Percentiles rank a stretch among this genome's conserved stretches.
phyloP scores from a whole-genome alignment of 225 moss, liverwort and hornwort genomes.

The Marchantia polymorpha region DNA sequence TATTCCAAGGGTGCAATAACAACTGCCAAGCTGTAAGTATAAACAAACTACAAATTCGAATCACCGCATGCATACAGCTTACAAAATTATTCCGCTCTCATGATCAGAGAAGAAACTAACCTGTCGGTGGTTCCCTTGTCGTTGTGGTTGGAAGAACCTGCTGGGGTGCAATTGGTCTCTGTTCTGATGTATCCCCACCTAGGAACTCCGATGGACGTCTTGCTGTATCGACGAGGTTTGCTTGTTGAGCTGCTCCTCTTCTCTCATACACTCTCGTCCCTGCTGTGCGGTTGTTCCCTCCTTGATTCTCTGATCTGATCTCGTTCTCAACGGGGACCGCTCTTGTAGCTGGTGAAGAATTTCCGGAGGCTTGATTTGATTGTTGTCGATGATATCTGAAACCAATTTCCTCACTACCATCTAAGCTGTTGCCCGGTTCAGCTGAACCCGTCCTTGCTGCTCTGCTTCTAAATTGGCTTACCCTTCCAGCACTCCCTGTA shows the following conservation, averaged over 20 bases:
- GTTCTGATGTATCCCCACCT: background rate
- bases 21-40: background rate
- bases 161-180: slow-evolving; percentile 12
- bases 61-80: background rate
- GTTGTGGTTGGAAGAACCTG: slow-evolving; percentile 11
- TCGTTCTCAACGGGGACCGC: slow-evolving; percentile 11
- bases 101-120: slow-evolving; percentile 20
- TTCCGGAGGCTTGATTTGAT: slow-evolving; percentile 24
- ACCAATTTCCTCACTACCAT: slow-evolving; percentile 42
- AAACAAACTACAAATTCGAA: background rate
- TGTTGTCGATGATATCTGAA: slow-evolving; percentile 35
- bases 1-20: background rate
- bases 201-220: background rate
- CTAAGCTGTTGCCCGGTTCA: slow-evolving; percentile 29
- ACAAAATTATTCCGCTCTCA: background rate
- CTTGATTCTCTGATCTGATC: background rate
- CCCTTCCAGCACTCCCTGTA: slow-evolving; percentile 43
- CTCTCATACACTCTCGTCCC: background rate
- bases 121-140: slow-evolving; percentile 17
- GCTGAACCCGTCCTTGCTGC: slow-evolving; percentile 17
- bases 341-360: slow-evolving; percentile 23
- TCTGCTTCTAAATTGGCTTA: slow-evolving; percentile 22
- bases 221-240: background rate
- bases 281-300: background rate
- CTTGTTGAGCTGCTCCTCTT: slow-evolving; percentile 15